Conservation (phyloP, 2,329 filamentous ascomycete species). For the Blastomyces silverae region DNA sequence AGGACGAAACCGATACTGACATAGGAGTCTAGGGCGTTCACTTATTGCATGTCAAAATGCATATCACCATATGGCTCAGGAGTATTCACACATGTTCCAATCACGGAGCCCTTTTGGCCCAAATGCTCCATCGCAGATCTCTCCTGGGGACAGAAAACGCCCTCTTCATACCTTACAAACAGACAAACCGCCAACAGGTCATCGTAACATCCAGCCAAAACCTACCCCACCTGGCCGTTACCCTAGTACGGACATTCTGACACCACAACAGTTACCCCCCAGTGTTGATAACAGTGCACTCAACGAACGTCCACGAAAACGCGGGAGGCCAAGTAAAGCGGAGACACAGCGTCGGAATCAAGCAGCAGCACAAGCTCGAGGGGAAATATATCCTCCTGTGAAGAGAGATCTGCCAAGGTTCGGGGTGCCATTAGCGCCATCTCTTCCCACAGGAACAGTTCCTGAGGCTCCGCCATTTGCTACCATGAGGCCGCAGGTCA, state of each 20-base stretch:
- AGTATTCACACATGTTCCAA: slow-evolving; percentile 22
- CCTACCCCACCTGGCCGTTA: slow-evolving; percentile 32
- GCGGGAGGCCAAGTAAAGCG: slow-evolving; percentile 40
- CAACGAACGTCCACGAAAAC: slow-evolving; percentile 36
- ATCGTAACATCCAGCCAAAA: slow-evolving; percentile 39
- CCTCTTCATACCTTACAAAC: slow-evolving; percentile 27
- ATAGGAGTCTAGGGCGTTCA: slow-evolving; percentile 32
- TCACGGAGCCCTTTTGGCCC: slow-evolving; percentile 22
- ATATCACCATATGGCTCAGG: slow-evolving; percentile 32
- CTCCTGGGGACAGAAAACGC: slow-evolving; percentile 24
- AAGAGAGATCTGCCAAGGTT: slow-evolving; percentile 15
- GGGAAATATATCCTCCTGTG: slow-evolving; percentile 36
- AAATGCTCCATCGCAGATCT: slow-evolving; percentile 18
- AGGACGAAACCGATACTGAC: background rate
- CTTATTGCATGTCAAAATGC: slow-evolving; percentile 36
- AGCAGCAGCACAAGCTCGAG: slow-evolving; percentile 33
- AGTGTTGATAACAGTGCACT: slow-evolving; percentile 25
- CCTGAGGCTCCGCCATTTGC: background rate
- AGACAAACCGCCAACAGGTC: slow-evolving; percentile 26
- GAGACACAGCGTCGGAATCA: slow-evolving; percentile 37
- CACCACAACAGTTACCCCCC: slow-evolving; percentile 33
- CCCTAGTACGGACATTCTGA: slow-evolving; percentile 30
- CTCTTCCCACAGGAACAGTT: background rate
- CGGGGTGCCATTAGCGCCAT: slow-evolving; percentile 1
- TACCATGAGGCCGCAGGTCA: slow-evolving; percentile 9